Evolutionary conservation across 2,329 filamentous ascomycete species (phyloP), one percentile per base, ranked within the genome.

Genomic region (Samsoniella hepiali): DNA sequence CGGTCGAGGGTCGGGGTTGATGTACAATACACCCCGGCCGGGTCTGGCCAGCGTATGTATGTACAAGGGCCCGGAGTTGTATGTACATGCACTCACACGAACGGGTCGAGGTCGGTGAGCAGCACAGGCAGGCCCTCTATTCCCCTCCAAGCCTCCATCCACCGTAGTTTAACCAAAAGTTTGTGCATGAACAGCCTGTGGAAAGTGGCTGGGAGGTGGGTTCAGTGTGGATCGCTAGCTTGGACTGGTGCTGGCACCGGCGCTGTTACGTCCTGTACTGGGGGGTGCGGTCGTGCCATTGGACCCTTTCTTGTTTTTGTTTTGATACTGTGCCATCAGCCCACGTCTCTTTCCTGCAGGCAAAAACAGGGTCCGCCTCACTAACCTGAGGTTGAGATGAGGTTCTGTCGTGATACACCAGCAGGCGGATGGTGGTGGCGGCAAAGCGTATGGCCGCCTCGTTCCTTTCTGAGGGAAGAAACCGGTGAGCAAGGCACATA

Each of bases 131-230:
- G 44, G 45, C 56, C 56, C 56, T 60, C 58, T 44, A 34, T 60
- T 44, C 29, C 27, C 47, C 44, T 22, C 49, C 44, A 36, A 38
- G 9, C 56, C 38, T 40, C 38, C 38, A 40, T 40, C 38, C 42
- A 58, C 56, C 54, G 31, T 40, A 57, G 38, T 40, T 54, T 49
- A 42, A 56, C 59, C 59, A 56, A 62, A 56, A 49, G 32, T 27
- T 56, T 56, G 51, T 62, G 59, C 59, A 62, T 62, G 59, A 62
- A 62, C 51, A 62, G 51, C 51, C 13, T 54, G 51, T 62, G 53
- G 44, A 44, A 56, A 57, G 60, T 56, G 60, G 60, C 60, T 62
- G 60, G 60, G 60, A 62, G 58, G 60, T 62, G 60, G 60, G n/a
- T 49, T 62, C 42, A 31, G 51, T 22, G 60, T 62, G 60, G 60